Evolutionary conservation across 2,329 filamentous ascomycete species (phyloP).

Genomic region (Ophiostoma angusticollis): DNA sequence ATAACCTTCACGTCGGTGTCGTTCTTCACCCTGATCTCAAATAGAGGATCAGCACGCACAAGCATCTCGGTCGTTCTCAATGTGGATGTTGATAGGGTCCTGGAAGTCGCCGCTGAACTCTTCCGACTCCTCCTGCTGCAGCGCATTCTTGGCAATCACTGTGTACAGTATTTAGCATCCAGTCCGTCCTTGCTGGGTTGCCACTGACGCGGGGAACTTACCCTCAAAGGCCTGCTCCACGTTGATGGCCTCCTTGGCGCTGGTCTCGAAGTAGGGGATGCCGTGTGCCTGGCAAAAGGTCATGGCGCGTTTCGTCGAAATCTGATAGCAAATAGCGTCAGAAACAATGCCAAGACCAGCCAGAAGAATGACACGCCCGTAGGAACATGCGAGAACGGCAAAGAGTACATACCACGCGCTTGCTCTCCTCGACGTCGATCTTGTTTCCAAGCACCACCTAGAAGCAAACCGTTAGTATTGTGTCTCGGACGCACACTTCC

Average conservation of each 20-base stretch:
- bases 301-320: conserved; percentile 90
- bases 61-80: conserved; percentile 83
- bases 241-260: conserved; percentile 96
- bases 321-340: conserved; percentile 33
- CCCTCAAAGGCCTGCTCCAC: conserved; percentile 72
- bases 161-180: conserved; percentile 4
- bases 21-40: neutral
- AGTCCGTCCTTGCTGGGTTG: neutral
- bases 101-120: conserved; percentile 97
- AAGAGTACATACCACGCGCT: conserved; percentile 57
- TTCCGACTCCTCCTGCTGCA: conserved; percentile 93
- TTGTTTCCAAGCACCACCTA: conserved; percentile 96
- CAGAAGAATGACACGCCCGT: neutral
- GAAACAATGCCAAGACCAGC: neutral
- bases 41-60: conserved; percentile 61
- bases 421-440: conserved; percentile 96
- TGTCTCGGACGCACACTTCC: neutral
- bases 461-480: conserved; percentile 1
- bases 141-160: conserved; percentile 93
- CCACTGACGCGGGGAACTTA: conserved; percentile 21
- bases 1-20: neutral
- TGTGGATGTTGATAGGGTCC: conserved; percentile 95
- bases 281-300: conserved; percentile 96
- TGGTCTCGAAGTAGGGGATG: conserved; percentile 98
- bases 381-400: neutral